Percentiles rank a stretch among this genome's conserved stretches.
Conservation (phyloP, 768 basidiomycete species). For the Rhodotorula paludigena region DNA sequence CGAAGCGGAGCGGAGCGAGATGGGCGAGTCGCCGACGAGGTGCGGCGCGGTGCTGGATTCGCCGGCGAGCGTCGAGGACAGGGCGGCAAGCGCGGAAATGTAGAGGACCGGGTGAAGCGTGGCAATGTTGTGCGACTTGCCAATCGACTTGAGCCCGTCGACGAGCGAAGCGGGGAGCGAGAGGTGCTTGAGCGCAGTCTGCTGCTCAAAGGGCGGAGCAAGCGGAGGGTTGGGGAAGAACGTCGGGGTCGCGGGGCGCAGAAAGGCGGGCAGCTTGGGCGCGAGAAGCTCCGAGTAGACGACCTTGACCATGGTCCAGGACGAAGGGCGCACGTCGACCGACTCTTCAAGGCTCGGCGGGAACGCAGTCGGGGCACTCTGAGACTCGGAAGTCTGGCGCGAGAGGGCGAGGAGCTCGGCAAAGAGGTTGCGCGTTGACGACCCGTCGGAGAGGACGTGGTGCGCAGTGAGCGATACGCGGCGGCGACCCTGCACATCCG, state of each 20-base stretch:
- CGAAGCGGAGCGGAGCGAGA: slow-evolving; percentile 3
- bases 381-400: background rate
- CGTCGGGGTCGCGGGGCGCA: slow-evolving; percentile 52
- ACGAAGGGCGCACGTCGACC: background rate
- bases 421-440: slow-evolving; percentile 19
- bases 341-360: slow-evolving; percentile 1
- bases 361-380: background rate
- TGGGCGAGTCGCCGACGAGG: slow-evolving; percentile 2
- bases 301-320: background rate
- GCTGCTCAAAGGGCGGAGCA: slow-evolving; percentile 61
- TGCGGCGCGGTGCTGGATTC: no score
- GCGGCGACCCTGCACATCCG: background rate
- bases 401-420: slow-evolving; percentile 6
- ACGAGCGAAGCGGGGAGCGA: background rate
- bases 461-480: slow-evolving; percentile 2
- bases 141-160: background rate
- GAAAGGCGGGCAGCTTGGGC: slow-evolving; percentile 26
- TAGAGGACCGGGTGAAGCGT: slow-evolving; percentile 39
- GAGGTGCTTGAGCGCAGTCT: background rate
- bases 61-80: slow-evolving; percentile 45
- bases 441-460: slow-evolving; percentile 23
- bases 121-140: background rate
- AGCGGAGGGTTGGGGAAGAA: slow-evolving; percentile 63
- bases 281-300: background rate
- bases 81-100: slow-evolving; percentile 45